A percentile compares a stretch with the other conserved stretches of the same genome.
Conservation (phyloP, 257 asterid species). For the Haberlea rhodopensis region DNA sequence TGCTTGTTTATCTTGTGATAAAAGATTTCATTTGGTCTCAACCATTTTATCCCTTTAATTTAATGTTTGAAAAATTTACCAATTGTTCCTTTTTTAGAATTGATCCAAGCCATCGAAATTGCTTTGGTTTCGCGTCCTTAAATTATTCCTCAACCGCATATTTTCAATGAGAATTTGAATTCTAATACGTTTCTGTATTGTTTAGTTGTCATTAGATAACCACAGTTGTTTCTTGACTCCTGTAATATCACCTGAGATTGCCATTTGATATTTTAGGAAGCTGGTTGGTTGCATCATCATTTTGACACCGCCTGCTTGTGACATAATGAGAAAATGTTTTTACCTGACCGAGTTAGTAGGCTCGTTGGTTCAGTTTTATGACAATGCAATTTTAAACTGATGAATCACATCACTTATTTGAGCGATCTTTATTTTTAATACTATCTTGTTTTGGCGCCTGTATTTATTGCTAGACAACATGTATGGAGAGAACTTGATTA, state of each 20-base stretch:
- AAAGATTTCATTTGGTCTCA: background rate
- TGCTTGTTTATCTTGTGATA: background rate
- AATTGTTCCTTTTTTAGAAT: background rate
- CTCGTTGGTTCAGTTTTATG: background rate
- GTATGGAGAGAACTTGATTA: background rate
- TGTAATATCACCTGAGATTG: background rate
- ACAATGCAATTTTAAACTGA: background rate
- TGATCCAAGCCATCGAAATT: background rate
- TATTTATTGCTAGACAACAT: too few species aligned
- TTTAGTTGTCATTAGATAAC: background rate
- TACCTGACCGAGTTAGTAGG: background rate
- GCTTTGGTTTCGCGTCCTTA: background rate
- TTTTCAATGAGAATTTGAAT: background rate
- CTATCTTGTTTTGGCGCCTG: background rate
- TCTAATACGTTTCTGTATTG: background rate
- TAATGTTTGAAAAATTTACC: too few species aligned
- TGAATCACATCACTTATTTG: background rate
- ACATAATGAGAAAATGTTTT: background rate
- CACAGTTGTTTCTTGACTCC: background rate
- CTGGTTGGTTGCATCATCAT: background rate
- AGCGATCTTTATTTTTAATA: background rate
- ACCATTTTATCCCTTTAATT: background rate
- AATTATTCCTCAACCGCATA: background rate
- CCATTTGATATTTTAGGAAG: background rate
- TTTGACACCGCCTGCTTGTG: background rate